Evolutionary conservation across 73 alveolate species (phyloP).

Genomic region (Blepharisma japonicum): DNA sequence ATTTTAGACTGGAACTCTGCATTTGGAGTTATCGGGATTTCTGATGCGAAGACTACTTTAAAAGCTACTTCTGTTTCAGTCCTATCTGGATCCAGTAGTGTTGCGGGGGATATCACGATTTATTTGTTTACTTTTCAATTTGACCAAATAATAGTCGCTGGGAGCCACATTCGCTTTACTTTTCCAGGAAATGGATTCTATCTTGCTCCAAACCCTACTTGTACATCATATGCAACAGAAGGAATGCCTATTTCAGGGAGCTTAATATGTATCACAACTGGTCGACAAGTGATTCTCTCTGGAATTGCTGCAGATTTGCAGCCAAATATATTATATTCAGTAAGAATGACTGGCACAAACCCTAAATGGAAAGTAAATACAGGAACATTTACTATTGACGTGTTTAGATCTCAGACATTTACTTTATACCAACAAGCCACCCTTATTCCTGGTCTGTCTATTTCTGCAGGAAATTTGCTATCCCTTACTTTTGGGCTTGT

Average conservation of each 20-base stretch:
- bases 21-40: constrained; percentile 27
- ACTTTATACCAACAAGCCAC: not conserved
- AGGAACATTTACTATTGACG: not conserved
- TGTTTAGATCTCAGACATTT: constrained; percentile 2
- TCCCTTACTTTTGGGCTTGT: not conserved
- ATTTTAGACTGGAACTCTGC: constrained; percentile 25
- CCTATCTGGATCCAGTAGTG: not conserved
- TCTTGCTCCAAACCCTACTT: not conserved
- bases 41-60: not conserved
- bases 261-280: not conserved
- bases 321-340: not conserved
- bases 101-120: constrained; percentile 29
- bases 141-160: not conserved
- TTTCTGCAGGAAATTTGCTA: not conserved
- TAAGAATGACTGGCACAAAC: constrained; percentile 24
- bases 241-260: not conserved
- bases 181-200: constrained; percentile 29
- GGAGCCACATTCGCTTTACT: not conserved
- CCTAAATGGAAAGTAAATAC: not conserved
- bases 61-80: not conserved
- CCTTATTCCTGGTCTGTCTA: not conserved
- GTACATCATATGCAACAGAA: constrained; percentile 3
- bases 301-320: constrained; percentile 16
- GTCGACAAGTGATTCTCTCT: not conserved
- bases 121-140: constrained; percentile 11